Evolutionary conservation across 495 filamentous ascomycete species (phyloP), one percentile per base, ranked within the genome.

Genomic region (Aeminium ludgeri): DNA sequence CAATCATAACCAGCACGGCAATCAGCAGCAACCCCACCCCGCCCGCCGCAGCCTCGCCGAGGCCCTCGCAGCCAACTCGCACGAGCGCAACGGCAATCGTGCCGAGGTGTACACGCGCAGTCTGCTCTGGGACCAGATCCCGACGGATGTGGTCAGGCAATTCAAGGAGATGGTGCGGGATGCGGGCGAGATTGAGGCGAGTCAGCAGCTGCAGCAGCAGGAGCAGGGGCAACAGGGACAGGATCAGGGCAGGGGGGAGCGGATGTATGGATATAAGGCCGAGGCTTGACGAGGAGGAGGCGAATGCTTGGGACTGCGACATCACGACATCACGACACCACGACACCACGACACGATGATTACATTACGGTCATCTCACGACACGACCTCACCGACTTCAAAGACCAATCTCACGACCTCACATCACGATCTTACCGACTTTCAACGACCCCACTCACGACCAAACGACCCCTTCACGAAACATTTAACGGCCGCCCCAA

Each of bases 81-180:
- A 40, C 32, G 34, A 40, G 13, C 68, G 65, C 52, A 76, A 80
- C 53, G 68, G 73, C 41, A 70, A 68, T 38, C 82, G 73, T 28
- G 78, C 81, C 20, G 85, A 92, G 52, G 82, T 95, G 31, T 94
- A 96, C 62, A 89, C 84, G 20, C 69, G 87, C 20, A 89, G 82
- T 36, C 69, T 97, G 44, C 77, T 97, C 51, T 95, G 86, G 86
- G 86, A 94, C 53, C 78, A 80, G 55, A 82, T 97, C 46, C 85
- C 91, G 34, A 66, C 74, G 47, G 85, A 97, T 54, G 82, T 95
- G 34, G 86, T 97, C 38, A 74, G 76, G 43, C 82, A 87, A 60
- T 97, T 96, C 64, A 80, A 78, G 51, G 77, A 81, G 55, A 82
- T 93, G 74, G 82, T 89, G 44, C 70, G 55, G 38, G 51, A 61